A percentile compares a stretch with the other conserved stretches of the same genome.
Conservation (phyloP, 257 asterid genomes). For the Solanum rostratum region DNA sequence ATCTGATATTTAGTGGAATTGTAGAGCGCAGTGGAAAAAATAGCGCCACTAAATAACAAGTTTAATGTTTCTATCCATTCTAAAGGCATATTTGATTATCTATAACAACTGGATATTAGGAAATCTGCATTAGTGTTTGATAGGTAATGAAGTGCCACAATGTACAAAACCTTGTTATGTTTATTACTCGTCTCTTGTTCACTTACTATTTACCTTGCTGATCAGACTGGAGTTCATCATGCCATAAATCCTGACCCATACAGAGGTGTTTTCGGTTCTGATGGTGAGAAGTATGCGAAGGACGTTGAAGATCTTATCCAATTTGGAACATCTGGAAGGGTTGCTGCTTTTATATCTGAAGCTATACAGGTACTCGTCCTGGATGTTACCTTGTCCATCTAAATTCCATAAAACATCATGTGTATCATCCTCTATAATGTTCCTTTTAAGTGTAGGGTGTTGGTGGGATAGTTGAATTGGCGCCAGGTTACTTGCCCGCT, state of each 20-base stretch:
- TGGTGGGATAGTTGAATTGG: slow-evolving; percentile 93
- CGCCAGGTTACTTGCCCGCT: slow-evolving; percentile 86
- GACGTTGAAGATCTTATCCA: slow-evolving; percentile 82
- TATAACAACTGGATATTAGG: not conserved
- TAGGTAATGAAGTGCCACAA: not conserved
- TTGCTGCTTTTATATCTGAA: slow-evolving; percentile 79
- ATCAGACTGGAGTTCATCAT: slow-evolving; percentile 89
- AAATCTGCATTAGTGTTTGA: not conserved
- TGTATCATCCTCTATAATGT: not conserved
- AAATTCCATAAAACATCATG: not conserved
- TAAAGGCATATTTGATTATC: not conserved
- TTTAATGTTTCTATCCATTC: not conserved
- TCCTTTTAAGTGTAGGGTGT: slow-evolving; percentile 47
- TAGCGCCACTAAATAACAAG: not conserved
- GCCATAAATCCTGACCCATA: slow-evolving; percentile 88
- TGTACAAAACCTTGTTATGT: not conserved
- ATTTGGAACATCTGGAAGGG: slow-evolving; percentile 79
- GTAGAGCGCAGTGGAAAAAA: not conserved
- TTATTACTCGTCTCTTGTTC: not conserved
- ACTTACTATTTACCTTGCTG: not conserved
- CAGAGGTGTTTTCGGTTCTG: slow-evolving; percentile 79
- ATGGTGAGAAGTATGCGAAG: slow-evolving; percentile 70
- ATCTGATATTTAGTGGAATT: not conserved
- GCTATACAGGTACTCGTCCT: slow-evolving; percentile 67
- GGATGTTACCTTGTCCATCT: not conserved